A percentile compares a stretch with the other conserved stretches of the same genome.
phyloP scores from a whole-genome alignment of 2,329 filamentous ascomycete species.

The Colletotrichum godetiae region DNA sequence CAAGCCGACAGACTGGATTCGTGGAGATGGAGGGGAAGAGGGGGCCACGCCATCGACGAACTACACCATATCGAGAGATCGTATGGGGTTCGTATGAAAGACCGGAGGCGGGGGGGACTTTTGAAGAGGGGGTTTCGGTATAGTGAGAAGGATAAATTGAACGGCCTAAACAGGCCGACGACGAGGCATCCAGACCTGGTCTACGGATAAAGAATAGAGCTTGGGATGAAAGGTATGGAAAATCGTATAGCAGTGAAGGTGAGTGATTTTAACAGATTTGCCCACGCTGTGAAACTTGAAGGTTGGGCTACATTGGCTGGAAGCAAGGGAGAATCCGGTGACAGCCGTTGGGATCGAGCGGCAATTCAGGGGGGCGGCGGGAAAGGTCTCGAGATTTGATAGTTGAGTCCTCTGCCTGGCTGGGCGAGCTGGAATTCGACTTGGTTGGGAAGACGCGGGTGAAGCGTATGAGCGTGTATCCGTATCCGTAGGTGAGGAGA shows the following conservation, averaged over 20 bases:
- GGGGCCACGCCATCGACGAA: background rate
- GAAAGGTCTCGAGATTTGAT: no score
- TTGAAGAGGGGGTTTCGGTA: background rate
- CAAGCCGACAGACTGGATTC: constrained; percentile 26
- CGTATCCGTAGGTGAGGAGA: background rate
- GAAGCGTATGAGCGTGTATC: background rate
- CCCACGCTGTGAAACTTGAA: background rate
- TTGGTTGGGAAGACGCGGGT: background rate
- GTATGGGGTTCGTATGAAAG: background rate
- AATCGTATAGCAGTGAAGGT: background rate
- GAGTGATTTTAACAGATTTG: background rate
- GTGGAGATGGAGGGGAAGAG: constrained; percentile 28
- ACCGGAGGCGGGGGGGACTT: background rate
- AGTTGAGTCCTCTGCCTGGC: background rate
- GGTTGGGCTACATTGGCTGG: background rate
- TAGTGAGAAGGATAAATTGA: background rate
- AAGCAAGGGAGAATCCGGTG: constrained; percentile 27
- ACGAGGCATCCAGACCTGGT: background rate
- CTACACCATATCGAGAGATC: constrained; percentile 4
- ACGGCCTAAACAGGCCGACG: background rate
- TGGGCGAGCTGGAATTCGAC: background rate
- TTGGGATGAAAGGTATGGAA: background rate
- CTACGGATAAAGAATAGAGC: background rate
- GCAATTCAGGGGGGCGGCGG: background rate
- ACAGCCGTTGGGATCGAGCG: background rate